Evolutionary conservation across 176 grass and related monocot genomes (phyloP).

Genomic region (Saccharum officinarum): DNA sequence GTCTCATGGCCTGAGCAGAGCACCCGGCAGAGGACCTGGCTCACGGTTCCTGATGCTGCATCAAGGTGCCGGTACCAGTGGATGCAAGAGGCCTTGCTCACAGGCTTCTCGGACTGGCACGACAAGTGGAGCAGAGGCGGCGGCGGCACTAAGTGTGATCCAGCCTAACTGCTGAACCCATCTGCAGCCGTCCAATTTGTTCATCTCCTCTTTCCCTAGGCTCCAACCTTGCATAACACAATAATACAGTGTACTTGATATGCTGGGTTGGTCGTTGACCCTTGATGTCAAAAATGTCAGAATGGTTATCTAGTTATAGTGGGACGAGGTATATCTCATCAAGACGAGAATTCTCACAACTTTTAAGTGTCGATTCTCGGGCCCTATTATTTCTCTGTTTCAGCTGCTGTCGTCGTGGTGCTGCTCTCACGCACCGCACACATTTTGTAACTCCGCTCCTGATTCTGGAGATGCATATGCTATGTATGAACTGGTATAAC

Average conservation of each 20-base stretch:
- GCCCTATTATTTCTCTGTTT: conserved; percentile 31
- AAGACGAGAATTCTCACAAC: conserved; percentile 66
- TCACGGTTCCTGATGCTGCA: conserved; percentile 67
- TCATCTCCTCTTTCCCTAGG: conserved; percentile 25
- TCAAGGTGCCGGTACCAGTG: conserved; percentile 76
- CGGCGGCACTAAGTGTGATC: not conserved
- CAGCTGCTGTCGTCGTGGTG: conserved; percentile 10
- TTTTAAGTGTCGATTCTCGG: conserved; percentile 63
- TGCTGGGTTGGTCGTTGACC: conserved; percentile 46
- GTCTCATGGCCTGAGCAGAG: conserved; percentile 92
- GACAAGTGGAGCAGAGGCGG: conserved; percentile 49
- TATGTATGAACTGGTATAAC: conserved; percentile 36
- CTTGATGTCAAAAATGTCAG: conserved; percentile 15
- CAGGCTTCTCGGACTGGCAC: conserved; percentile 73
- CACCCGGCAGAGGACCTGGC: conserved; percentile 77
- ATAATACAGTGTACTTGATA: conserved; percentile 53
- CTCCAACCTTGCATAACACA: conserved; percentile 42
- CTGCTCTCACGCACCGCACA: not conserved
- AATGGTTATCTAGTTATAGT: conserved; percentile 55
- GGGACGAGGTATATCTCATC: conserved; percentile 32
- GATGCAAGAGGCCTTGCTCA: conserved; percentile 85
- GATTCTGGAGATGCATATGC: conserved; percentile 38
- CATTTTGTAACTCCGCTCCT: conserved; percentile 30
- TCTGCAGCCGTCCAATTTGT: not conserved
- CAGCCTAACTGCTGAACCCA: conserved; percentile 10